phyloP scores from a whole-genome alignment of 192 early-diverging fungal species.

The Anaeromyces robustus region DNA sequence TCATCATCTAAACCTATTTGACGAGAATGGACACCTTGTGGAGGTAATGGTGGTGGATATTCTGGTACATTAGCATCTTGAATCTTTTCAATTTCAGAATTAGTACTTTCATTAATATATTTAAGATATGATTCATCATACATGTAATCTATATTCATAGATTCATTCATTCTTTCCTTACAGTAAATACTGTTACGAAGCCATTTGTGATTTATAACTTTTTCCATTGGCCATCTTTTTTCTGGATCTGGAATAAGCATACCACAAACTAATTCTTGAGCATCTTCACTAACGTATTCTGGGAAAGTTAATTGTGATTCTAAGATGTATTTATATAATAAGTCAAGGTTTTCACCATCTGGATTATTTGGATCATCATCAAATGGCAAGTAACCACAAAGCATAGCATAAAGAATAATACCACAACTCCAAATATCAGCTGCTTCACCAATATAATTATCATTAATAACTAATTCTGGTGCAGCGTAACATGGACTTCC shows the following conservation, averaged over 20 bases:
- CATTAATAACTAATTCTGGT: constrained; percentile 86
- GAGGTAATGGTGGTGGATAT: not conserved
- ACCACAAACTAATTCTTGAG: constrained; percentile 21
- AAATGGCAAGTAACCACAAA: constrained; percentile 47
- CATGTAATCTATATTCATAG: not conserved
- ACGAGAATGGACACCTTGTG: not conserved
- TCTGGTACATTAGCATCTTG: not conserved
- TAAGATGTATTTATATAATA: constrained; percentile 44
- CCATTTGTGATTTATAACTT: not conserved
- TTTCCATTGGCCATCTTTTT: constrained; percentile 3
- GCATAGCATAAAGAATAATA: constrained; percentile 54
- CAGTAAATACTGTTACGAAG: not conserved
- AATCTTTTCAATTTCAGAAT: not conserved
- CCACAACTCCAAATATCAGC: constrained; percentile 64
- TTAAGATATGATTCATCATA: not conserved
- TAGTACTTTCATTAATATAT: not conserved
- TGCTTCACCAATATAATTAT: constrained; percentile 42
- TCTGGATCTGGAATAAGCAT: constrained; percentile 27
- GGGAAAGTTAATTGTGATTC: constrained; percentile 37
- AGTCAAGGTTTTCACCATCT: constrained; percentile 38
- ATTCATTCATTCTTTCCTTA: not conserved
- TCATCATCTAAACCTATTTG: not conserved
- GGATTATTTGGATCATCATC: constrained; percentile 45
- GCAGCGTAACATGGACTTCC: constrained; percentile 98
- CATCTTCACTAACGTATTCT: constrained; percentile 8